Base-by-base conservation (phyloP, 2,329 filamentous ascomycete genomes). In the Penicillium crustosum region DNA sequence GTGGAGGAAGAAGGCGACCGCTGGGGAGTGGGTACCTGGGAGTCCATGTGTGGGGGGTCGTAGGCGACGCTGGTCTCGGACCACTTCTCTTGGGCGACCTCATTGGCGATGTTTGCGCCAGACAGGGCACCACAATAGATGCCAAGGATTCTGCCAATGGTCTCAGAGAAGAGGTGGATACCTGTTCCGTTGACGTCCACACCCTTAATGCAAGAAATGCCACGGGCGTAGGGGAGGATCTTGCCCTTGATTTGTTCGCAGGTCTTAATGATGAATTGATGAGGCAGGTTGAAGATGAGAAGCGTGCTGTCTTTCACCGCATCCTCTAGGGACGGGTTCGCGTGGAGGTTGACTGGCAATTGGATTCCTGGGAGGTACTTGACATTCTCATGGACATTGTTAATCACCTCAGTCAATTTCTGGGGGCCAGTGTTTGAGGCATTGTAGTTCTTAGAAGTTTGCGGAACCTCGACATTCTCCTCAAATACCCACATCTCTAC, bases 401-500 rank as follows among this genome's bases (percentile, higher is more conserved):
- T 99, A 85, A 99, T 96, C 67, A 99, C 78, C 51, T 86, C 77
- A 8, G 94, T 96, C 75, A 99, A 87, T 79, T 96, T 96, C 75
- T 94, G 90, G 3, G 89, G 85, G 62, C 86, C 81, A 62, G 85
- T 83, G 70, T 84, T 83, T 90, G 57, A 96, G 47, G 81, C 76
- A 68, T 89, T 82, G 81, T 91, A 92, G 78, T 91, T 83, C 66
- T 85, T 86, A 49, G 90, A 93, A 62, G 83, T 82, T 68, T 88
- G 82, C 13, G 89, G 78, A 42, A 96, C 81, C 54, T 85, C 84
- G 63, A 96, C 87, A 25, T 96, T 85, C 77, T 99, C 94, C 78
- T 99, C 94, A 73, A 87, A 97, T 70, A 99, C 95, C 94, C 94
- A 99, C 94, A 99, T 97, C 78, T 96, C 91, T 52, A 99, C 92